phyloP scores from a whole-genome alignment of 805 yeast genomes.

The Saturnispora saitoi region DNA sequence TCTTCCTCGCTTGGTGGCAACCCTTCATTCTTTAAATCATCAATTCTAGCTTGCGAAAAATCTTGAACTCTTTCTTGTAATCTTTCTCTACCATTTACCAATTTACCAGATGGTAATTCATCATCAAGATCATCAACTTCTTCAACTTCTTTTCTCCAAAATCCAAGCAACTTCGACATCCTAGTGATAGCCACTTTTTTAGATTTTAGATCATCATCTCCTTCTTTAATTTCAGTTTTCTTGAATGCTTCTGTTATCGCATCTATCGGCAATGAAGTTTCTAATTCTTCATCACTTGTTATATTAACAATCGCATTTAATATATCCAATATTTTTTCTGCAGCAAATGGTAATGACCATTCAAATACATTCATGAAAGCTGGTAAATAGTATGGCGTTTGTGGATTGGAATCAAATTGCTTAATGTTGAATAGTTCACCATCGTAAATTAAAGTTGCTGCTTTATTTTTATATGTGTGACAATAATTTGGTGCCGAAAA shows the following conservation, averaged over 20 bases:
- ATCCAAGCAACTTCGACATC: constrained; percentile 84
- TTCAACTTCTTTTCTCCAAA: constrained; percentile 82
- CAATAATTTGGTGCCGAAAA: constrained; percentile 93
- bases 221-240: constrained; percentile 1
- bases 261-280: constrained; percentile 3
- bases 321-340: constrained; percentile 92
- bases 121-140: constrained; percentile 71
- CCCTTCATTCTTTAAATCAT: constrained; percentile 78
- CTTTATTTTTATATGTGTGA: constrained; percentile 86
- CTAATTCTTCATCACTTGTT: constrained; percentile 12
- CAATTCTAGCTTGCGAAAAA: constrained; percentile 75
- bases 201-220: not conserved
- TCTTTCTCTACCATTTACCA: constrained; percentile 77
- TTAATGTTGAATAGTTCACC: constrained; percentile 89
- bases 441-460: constrained; percentile 87
- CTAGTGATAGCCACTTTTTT: constrained; percentile 28
- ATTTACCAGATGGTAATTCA: constrained; percentile 76
- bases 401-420: constrained; percentile 77
- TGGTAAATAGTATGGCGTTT: constrained; percentile 82
- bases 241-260: constrained; percentile 3
- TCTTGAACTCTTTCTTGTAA: constrained; percentile 57
- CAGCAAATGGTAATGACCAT: constrained; percentile 95
- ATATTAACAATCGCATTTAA: constrained; percentile 80
- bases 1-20: constrained; percentile 76
- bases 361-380: constrained; percentile 96